Evolutionary conservation across 352 stramenopile species (phyloP), one percentile per base, ranked within the genome.

Genomic region (Pythium rishiriense): DNA sequence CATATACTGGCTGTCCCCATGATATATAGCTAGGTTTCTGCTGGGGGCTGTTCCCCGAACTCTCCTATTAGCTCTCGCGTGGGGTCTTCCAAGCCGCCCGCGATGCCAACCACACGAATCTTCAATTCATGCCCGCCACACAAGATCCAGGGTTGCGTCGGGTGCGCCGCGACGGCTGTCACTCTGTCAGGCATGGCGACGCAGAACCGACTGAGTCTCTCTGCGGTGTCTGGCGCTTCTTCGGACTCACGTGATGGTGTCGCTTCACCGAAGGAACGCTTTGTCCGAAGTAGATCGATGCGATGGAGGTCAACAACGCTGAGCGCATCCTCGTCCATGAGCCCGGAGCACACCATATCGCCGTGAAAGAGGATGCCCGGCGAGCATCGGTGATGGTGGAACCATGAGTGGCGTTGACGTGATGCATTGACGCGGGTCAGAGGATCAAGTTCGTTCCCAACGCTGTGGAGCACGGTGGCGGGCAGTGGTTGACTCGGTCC

Each of bases 281-380:
- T 61, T 15, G 39, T 10, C 9, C 54, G 39, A 19, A 61, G 19
- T 2, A 50, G 26, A 50, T 62, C 45, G 31, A 87, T 50, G 46
- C 81, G 79, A 25, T 80, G 51, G 29, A 90, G 56, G 56, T 85
- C 77, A 17, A 90, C 76, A 48, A 88, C 54, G 31, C 76, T 83
- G 15, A 90, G 62, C 48, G 60, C 73, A 11, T 42, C 47, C 6
- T 69, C 66, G 24, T 87, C 77, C 29, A 67, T 63, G 14, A 81
- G 68, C 0, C 81, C 77, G 4, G 68, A 78, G 50, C 81, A 90
- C 45, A 86, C 51, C 47, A 87, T 75, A 3, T 76, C 75, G 24
- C 77, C 62, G 57, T 83, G 70, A 42, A 87, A 87, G 21, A 85
- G 61, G 28, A 85, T 64, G 0, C 72, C 72, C 7, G 66, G 66